Evolutionary conservation across 2,329 filamentous ascomycete genomes (phyloP).

Genomic region (Chrysoporthe austroafricana): DNA sequence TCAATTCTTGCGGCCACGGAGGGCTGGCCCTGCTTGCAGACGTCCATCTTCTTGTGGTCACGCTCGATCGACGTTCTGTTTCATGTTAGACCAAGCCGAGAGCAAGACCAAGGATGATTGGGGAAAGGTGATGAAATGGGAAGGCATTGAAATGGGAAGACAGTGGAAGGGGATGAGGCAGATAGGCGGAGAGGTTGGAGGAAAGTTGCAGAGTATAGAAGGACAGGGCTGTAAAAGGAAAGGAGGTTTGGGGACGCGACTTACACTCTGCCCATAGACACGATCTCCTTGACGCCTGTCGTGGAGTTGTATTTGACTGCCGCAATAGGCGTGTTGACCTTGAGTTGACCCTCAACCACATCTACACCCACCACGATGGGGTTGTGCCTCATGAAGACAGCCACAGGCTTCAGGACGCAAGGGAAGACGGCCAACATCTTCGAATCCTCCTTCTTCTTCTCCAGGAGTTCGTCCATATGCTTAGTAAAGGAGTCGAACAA

Average conservation of each 20-base stretch:
- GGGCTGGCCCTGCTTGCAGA: constrained; percentile 97
- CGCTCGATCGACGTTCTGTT: constrained; percentile 90
- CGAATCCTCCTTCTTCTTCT: constrained; percentile 93
- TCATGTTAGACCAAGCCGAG: not conserved
- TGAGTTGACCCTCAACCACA: constrained; percentile 86
- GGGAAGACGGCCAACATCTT: constrained; percentile 97
- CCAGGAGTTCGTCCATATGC: constrained; percentile 85
- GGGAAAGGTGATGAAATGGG: not conserved
- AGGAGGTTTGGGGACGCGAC: constrained; percentile 44
- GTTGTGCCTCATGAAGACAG: constrained; percentile 97
- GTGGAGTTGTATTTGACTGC: constrained; percentile 80
- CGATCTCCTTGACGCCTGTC: constrained; percentile 81
- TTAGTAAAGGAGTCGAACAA: constrained; percentile 95
- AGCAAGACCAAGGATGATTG: not conserved
- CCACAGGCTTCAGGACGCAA: constrained; percentile 85
- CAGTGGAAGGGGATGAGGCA: too few species aligned
- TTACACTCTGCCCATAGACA: constrained; percentile 90
- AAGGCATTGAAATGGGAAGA: not conserved
- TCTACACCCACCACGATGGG: constrained; percentile 96
- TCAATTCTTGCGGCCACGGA: constrained; percentile 98
- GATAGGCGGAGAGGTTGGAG: not conserved
- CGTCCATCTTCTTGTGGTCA: constrained; percentile 90
- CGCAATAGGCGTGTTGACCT: constrained; percentile 86
- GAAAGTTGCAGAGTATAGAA: not conserved
- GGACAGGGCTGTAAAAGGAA: not conserved